Conservation (phyloP, 2,329 filamentous ascomycete species). For the Aspergillus clavatus region DNA sequence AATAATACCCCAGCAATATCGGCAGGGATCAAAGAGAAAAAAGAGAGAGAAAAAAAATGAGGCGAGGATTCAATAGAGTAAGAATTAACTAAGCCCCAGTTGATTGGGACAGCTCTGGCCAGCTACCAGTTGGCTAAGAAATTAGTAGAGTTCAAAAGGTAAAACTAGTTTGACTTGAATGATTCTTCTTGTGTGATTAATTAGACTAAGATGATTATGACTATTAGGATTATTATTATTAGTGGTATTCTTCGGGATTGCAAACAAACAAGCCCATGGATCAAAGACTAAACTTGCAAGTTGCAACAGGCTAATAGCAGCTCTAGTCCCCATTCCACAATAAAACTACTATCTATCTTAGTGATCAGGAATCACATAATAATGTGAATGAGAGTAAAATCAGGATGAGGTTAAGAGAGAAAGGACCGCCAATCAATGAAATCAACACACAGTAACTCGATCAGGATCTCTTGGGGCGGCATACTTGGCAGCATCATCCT, state of each 20-base stretch:
- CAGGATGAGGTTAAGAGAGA: too few relatives aligned
- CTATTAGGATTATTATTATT: too few relatives aligned
- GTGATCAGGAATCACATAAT: not conserved
- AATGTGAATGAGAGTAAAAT: too few relatives aligned
- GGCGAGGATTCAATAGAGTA: not conserved
- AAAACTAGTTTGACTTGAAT: too few relatives aligned
- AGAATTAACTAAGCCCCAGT: conserved; percentile 17
- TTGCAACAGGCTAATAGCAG: conserved; percentile 15
- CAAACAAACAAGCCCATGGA: conserved; percentile 22
- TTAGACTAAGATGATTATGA: too few relatives aligned
- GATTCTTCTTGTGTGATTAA: too few relatives aligned
- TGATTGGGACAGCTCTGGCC: conserved; percentile 17
- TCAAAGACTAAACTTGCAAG: conserved; percentile 10
- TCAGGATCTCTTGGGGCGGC: too few relatives aligned
- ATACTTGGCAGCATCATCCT: too few relatives aligned
- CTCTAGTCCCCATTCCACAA: conserved; percentile 18
- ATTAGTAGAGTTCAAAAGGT: too few relatives aligned
- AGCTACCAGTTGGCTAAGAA: conserved; percentile 9
- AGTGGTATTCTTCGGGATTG: conserved; percentile 10
- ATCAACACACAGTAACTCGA: too few relatives aligned
- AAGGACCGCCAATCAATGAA: too few relatives aligned
- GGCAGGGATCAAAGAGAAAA: too few relatives aligned
- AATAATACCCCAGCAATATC: not conserved
- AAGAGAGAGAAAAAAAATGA: not conserved
- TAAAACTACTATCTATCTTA: not conserved